Conservation (phyloP, 495 filamentous ascomycete species). For the Hamigera avellanea region DNA sequence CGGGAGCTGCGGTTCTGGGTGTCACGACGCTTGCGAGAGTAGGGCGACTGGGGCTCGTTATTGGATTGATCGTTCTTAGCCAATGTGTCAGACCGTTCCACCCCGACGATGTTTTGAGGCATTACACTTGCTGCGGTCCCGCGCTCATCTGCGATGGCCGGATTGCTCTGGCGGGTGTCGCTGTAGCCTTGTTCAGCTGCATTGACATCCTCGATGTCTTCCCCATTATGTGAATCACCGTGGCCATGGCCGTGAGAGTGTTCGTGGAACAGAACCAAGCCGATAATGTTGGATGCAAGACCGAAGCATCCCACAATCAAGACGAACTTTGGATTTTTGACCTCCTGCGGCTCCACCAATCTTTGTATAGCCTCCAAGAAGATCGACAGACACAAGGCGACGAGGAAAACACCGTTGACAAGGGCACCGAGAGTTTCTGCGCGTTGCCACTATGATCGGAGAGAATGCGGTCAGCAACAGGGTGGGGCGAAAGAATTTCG, state of each 20-base stretch:
- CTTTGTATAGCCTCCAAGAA: slow-evolving; percentile 88
- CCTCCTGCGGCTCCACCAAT: slow-evolving; percentile 77
- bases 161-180: slow-evolving; percentile 15
- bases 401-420: slow-evolving; percentile 92
- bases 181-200: slow-evolving; percentile 11
- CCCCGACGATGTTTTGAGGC: slow-evolving; percentile 15
- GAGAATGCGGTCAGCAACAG: slow-evolving; percentile 14
- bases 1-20: slow-evolving; percentile 37
- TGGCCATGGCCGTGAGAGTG: slow-evolving; percentile 75
- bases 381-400: slow-evolving; percentile 90
- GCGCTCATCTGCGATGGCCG: slow-evolving; percentile 26
- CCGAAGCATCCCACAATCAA: slow-evolving; percentile 79
- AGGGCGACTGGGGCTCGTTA: slow-evolving; percentile 18
- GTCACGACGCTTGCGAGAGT: slow-evolving; percentile 23
- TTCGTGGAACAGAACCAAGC: slow-evolving; percentile 81
- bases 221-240: slow-evolving; percentile 37
- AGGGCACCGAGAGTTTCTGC: slow-evolving; percentile 95
- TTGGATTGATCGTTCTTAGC: slow-evolving; percentile 27
- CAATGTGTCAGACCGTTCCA: slow-evolving; percentile 6
- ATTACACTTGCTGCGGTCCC: slow-evolving; percentile 39
- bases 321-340: slow-evolving; percentile 72
- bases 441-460: slow-evolving; percentile 67
- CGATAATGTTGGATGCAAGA: slow-evolving; percentile 81
- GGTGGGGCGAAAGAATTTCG: slow-evolving; percentile 2
- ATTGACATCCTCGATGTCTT: slow-evolving; percentile 20